phyloP scores from a whole-genome alignment of 805 yeast species.

The Ogataea henricii region DNA sequence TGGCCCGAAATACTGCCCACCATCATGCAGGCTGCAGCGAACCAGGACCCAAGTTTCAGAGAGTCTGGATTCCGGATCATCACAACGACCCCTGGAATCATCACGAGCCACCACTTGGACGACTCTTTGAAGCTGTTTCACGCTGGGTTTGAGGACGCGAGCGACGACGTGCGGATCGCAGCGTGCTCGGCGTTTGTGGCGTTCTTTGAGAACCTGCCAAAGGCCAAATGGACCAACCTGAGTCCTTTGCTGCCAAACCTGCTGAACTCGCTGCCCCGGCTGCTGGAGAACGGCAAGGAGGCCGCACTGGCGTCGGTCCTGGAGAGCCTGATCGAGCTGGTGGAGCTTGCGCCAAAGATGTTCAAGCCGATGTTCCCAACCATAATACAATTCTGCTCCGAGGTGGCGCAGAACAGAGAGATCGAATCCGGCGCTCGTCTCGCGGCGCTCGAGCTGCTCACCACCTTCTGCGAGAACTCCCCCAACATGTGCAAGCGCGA shows the following conservation, averaged over 20 bases:
- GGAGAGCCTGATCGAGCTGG: constrained; percentile 86
- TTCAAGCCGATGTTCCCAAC: constrained; percentile 88
- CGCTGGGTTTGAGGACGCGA: constrained; percentile 75
- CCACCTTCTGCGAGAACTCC: constrained; percentile 89
- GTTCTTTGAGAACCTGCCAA: constrained; percentile 80
- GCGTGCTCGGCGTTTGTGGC: constrained; percentile 92
- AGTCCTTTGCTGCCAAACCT: constrained; percentile 81
- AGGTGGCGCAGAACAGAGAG: constrained; percentile 78
- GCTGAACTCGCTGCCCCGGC: constrained; percentile 83
- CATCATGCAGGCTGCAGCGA: constrained; percentile 59
- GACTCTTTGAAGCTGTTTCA: constrained; percentile 70
- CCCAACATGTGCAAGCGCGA: constrained; percentile 93
- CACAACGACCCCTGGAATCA: constrained; percentile 77
- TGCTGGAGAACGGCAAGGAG: constrained; percentile 77
- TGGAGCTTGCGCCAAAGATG: constrained; percentile 91
- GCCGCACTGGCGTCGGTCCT: constrained; percentile 83
- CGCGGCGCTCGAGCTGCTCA: constrained; percentile 84
- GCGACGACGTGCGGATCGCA: constrained; percentile 85
- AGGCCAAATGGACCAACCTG: constrained; percentile 72
- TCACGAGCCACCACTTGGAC: constrained; percentile 46
- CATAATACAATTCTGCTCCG: constrained; percentile 83
- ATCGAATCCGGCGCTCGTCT: constrained; percentile 78
- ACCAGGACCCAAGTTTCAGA: constrained; percentile 63
- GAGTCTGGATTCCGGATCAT: constrained; percentile 92
- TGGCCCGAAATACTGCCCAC: constrained; percentile 86